Conservation (phyloP, 352 stramenopile genomes). For the Phytophthora podocarpi region DNA sequence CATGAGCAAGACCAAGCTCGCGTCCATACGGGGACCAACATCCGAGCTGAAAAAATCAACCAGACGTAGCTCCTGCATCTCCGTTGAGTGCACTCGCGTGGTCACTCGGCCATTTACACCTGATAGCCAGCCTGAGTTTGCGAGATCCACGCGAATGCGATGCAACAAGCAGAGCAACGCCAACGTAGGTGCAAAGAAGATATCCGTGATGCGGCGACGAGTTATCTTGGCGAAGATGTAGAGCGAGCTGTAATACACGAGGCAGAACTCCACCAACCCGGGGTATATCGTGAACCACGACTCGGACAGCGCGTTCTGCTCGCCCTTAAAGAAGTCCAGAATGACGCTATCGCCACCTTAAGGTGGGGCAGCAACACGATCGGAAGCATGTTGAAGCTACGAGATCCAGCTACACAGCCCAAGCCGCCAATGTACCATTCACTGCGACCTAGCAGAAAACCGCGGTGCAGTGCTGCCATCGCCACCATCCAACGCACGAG, state of each 20-base stretch:
- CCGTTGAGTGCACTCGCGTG: slow-evolving; percentile 28
- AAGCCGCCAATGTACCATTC: slow-evolving; percentile 40
- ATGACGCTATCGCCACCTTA: slow-evolving; percentile 45
- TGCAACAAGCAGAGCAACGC: slow-evolving; percentile 44
- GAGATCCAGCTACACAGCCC: slow-evolving; percentile 41
- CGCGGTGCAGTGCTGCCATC: slow-evolving; percentile 44
- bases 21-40: slow-evolving; percentile 35
- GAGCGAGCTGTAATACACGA: slow-evolving; percentile 52
- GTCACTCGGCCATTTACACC: slow-evolving; percentile 43
- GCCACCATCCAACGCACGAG: slow-evolving; percentile 45
- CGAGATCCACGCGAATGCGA: slow-evolving; percentile 28
- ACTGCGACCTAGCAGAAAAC: slow-evolving; percentile 24
- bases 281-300: slow-evolving; percentile 60
- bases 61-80: slow-evolving; percentile 36
- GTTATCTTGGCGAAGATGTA: slow-evolving; percentile 49
- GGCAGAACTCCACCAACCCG: slow-evolving; percentile 37
- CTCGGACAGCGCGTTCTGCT: slow-evolving; percentile 46
- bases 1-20: slow-evolving; percentile 41
- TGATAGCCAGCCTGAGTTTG: slow-evolving; percentile 2
- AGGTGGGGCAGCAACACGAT: slow-evolving; percentile 48
- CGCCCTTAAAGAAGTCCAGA: slow-evolving; percentile 56
- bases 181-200: slow-evolving; percentile 44
- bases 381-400: slow-evolving; percentile 48
- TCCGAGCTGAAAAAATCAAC: slow-evolving; percentile 46
- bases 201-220: slow-evolving; percentile 39